phyloP scores from a whole-genome alignment of 192 early-diverging fungal genomes.

The Podochytrium sp. region DNA sequence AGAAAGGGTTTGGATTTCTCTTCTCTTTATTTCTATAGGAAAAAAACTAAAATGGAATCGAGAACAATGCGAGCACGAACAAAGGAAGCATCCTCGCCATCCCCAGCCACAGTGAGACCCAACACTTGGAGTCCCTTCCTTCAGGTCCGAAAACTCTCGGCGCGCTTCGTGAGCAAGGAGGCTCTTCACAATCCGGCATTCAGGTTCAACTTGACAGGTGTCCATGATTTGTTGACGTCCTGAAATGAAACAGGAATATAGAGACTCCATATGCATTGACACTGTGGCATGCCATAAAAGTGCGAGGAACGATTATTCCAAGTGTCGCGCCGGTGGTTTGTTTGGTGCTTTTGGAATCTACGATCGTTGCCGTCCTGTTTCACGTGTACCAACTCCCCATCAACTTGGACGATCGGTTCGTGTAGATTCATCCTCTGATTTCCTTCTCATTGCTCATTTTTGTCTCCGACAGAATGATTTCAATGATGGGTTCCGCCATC shows the following conservation, averaged over 20 bases:
- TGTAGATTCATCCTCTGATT: neutral
- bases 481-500: constrained; percentile 39
- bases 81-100: neutral
- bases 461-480: constrained; percentile 31
- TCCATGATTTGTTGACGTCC: no score
- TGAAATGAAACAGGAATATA: no score
- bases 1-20: no score
- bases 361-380: constrained; percentile 27
- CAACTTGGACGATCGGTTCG: constrained; percentile 30
- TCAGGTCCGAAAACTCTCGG: constrained; percentile 5
- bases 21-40: no score
- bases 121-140: neutral
- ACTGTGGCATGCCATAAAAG: neutral
- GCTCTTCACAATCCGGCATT: constrained; percentile 22
- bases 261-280: constrained; percentile 11
- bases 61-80: neutral
- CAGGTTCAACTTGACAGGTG: neutral
- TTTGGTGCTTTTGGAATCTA: neutral
- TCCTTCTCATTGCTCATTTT: neutral
- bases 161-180: constrained; percentile 10
- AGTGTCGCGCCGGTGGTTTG: constrained; percentile 22
- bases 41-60: no score
- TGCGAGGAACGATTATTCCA: constrained; percentile 23
- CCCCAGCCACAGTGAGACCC: neutral
- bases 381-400: neutral